phyloP scores from a whole-genome alignment of 2,329 filamentous ascomycete species.

The Venturia oleaginea region DNA sequence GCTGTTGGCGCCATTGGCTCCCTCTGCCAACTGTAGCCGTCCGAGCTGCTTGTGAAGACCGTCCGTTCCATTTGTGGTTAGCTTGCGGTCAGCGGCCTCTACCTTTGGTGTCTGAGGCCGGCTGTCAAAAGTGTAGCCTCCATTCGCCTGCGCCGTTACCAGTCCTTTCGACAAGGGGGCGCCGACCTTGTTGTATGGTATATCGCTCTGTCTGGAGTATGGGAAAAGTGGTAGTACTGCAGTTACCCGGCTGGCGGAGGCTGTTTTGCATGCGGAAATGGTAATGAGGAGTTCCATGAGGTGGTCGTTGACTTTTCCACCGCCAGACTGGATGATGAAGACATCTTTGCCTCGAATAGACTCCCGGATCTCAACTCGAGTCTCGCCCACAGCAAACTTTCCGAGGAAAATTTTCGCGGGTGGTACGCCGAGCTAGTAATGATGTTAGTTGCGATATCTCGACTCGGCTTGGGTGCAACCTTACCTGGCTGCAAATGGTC shows the following conservation, averaged over 20 bases:
- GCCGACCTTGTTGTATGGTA: slow-evolving; percentile 92
- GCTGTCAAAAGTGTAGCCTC: slow-evolving; percentile 77
- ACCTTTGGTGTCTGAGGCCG: slow-evolving; percentile 78
- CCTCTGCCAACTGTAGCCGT: slow-evolving; percentile 38
- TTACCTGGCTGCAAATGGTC: slow-evolving; percentile 65
- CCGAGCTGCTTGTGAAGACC: slow-evolving; percentile 57
- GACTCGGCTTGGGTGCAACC: background rate
- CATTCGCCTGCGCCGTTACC: slow-evolving; percentile 34
- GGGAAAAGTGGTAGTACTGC: slow-evolving; percentile 92
- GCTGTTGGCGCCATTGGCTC: slow-evolving; percentile 19
- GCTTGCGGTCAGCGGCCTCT: slow-evolving; percentile 48
- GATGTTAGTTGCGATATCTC: background rate
- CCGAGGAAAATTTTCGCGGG: slow-evolving; percentile 71
- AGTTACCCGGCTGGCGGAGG: slow-evolving; percentile 85
- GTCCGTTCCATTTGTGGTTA: slow-evolving; percentile 59
- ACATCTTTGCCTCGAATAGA: slow-evolving; percentile 97
- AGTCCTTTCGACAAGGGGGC: slow-evolving; percentile 72
- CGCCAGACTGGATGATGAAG: slow-evolving; percentile 93
- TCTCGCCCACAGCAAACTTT: slow-evolving; percentile 95
- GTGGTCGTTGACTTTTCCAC: slow-evolving; percentile 89
- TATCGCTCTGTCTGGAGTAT: slow-evolving; percentile 90
- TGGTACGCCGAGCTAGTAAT: slow-evolving; percentile 61
- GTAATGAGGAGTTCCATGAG: slow-evolving; percentile 96
- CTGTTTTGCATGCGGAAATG: slow-evolving; percentile 94
- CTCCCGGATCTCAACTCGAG: slow-evolving; percentile 89